These are phyloP conservation scores for Amauroascus verrucosus DNA, from an alignment of 2,329 filamentous ascomycete genomes.

Conservation along the genomic window DNA sequence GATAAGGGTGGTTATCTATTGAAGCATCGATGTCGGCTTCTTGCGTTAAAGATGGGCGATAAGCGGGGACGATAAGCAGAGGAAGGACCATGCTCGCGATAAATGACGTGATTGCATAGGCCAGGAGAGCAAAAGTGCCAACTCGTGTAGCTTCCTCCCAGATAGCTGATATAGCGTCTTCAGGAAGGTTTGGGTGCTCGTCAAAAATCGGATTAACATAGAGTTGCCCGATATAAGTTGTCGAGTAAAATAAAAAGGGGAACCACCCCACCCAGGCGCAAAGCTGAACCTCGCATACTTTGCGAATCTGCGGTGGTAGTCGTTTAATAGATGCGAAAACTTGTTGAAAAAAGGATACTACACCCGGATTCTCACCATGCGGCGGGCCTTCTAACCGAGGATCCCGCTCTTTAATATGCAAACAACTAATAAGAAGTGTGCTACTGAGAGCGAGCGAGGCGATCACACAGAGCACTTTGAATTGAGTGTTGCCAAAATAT, in stretches of 20 bases:
- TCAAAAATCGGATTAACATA: constrained; percentile 76
- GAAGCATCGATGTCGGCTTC: constrained; percentile 2
- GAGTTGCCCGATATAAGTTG: constrained; percentile 85
- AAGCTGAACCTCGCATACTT: constrained; percentile 72
- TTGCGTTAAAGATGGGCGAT: constrained; percentile 31
- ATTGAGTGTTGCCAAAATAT: constrained; percentile 78
- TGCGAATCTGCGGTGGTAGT: constrained; percentile 70
- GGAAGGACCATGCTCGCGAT: constrained; percentile 72
- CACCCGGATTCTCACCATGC: constrained; percentile 49
- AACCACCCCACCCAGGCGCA: constrained; percentile 95
- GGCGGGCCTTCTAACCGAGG: constrained; percentile 60
- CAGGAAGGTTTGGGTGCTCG: constrained; percentile 65
- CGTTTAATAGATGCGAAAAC: constrained; percentile 66
- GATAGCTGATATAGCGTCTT: constrained; percentile 62
- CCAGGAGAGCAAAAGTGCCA: constrained; percentile 77
- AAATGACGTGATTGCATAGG: constrained; percentile 81
- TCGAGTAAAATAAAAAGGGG: constrained; percentile 89
- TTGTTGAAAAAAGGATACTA: constrained; percentile 68
- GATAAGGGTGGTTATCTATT: constrained; percentile 14
- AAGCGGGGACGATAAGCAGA: constrained; percentile 74
- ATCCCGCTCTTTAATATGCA: constrained; percentile 65
- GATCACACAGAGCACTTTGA: constrained; percentile 82
- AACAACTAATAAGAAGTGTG: constrained; percentile 62
- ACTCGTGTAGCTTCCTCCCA: constrained; percentile 80
- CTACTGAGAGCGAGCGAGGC: constrained; percentile 61